A percentile compares a stretch with the other conserved stretches of the same genome.
These are phyloP conservation scores for Phytophthora chlamydospora DNA, from an alignment of 352 stramenopile genomes.

Conservation along the genomic window DNA sequence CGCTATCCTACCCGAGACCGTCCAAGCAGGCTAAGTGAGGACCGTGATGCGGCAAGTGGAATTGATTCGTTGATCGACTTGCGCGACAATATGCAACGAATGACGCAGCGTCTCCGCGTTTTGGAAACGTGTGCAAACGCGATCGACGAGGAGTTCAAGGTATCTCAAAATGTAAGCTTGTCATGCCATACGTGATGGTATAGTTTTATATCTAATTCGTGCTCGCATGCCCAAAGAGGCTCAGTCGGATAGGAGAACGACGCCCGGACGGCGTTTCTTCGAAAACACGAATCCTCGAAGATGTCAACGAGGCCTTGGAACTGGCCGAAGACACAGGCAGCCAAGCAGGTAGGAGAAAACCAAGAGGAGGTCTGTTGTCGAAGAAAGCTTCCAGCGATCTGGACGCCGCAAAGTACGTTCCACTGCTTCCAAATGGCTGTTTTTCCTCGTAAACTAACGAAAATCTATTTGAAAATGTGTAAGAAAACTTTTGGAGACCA, in stretches of 20 bases:
- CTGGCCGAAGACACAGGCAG: constrained; percentile 1
- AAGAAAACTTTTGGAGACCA: constrained; percentile 45
- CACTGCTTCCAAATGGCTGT: neutral
- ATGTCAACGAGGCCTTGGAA: constrained; percentile 31
- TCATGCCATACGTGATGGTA: neutral
- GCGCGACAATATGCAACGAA: constrained; percentile 53
- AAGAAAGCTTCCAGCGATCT: constrained; percentile 53
- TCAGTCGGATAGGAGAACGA: constrained; percentile 24
- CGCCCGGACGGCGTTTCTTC: neutral
- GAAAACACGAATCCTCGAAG: constrained; percentile 13
- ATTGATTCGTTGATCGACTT: constrained; percentile 41
- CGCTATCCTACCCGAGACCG: constrained; percentile 17
- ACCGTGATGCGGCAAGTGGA: constrained; percentile 10
- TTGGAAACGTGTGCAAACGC: constrained; percentile 57
- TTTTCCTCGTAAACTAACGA: constrained; percentile 19
- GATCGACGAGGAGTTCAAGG: constrained; percentile 69
- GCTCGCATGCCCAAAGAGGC: constrained; percentile 11
- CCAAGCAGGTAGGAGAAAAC: neutral
- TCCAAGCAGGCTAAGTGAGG: constrained; percentile 5
- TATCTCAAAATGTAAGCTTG: constrained; percentile 47
- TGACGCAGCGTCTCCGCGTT: constrained; percentile 51
- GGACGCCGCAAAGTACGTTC: constrained; percentile 46
- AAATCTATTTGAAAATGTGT: constrained; percentile 33
- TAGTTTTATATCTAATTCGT: neutral
- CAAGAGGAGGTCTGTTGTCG: constrained; percentile 26